A percentile compares a stretch with the other conserved stretches of the same genome.
Evolutionary conservation across 305 asterid species (phyloP).

Genomic region (Coffea humblotiana): DNA sequence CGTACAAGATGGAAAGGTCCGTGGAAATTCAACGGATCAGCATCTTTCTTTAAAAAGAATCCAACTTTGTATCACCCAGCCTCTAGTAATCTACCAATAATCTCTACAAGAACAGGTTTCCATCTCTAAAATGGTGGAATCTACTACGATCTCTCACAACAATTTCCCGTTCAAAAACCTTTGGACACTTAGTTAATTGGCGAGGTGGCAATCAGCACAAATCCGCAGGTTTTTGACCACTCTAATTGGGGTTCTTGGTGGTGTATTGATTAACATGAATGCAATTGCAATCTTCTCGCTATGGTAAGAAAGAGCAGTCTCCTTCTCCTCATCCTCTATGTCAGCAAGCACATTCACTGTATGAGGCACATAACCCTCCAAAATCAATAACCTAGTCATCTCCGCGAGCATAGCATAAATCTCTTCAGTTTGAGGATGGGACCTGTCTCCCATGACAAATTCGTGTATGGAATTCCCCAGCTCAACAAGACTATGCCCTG

Average conservation of each 20-base stretch:
- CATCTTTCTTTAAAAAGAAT: too few species aligned
- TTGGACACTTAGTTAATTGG: constrained; percentile 68
- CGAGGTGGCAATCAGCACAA: constrained; percentile 85
- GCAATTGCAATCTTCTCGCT: constrained; percentile 93
- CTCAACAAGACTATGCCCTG: constrained; percentile 81
- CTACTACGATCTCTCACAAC: constrained; percentile 86
- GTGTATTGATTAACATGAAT: constrained; percentile 66
- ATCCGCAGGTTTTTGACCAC: constrained; percentile 82
- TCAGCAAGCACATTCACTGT: constrained; percentile 78
- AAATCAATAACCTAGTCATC: constrained; percentile 67
- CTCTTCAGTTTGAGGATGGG: constrained; percentile 64
- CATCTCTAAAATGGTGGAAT: constrained; percentile 77
- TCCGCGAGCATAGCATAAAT: constrained; percentile 75
- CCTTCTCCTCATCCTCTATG: constrained; percentile 93
- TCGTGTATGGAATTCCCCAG: constrained; percentile 65
- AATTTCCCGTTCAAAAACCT: constrained; percentile 63
- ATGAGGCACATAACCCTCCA: constrained; percentile 82
- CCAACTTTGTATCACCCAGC: background rate
- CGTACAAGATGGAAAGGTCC: too few species aligned
- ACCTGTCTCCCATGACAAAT: constrained; percentile 74
- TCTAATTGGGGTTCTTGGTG: constrained; percentile 60
- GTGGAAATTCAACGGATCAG: too few species aligned
- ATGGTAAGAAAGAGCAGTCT: constrained; percentile 77
- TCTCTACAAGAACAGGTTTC: constrained; percentile 46
- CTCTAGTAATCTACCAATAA: constrained; percentile 60